Evolutionary conservation across 108 stramenopile genomes (phyloP).

Genomic region (Fistulifera pelliculosa): DNA sequence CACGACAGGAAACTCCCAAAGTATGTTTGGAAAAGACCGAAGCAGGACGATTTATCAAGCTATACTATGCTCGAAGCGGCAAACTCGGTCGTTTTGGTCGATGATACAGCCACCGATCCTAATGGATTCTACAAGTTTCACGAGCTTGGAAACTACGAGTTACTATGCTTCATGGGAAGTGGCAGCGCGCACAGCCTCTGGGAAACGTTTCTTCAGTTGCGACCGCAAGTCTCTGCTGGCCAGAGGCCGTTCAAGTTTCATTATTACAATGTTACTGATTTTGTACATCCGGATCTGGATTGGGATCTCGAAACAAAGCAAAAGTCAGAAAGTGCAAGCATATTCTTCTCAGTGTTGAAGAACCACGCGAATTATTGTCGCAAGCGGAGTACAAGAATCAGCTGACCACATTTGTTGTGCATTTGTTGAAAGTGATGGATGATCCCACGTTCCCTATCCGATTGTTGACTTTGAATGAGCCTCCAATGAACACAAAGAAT

Average conservation of each 20-base stretch:
- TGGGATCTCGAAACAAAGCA: slow-evolving; percentile 18
- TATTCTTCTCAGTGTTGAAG: slow-evolving; percentile 28
- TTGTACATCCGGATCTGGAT: slow-evolving; percentile 22
- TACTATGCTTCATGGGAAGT: slow-evolving; percentile 50
- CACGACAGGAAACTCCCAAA: not conserved
- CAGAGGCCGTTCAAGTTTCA: slow-evolving; percentile 58
- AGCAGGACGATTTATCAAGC: not conserved
- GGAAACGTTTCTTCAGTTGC: slow-evolving; percentile 20
- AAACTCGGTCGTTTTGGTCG: slow-evolving; percentile 6
- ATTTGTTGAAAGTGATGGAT: slow-evolving; percentile 32
- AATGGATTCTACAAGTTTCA: slow-evolving; percentile 21
- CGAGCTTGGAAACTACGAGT: slow-evolving; percentile 38
- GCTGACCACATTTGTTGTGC: slow-evolving; percentile 28
- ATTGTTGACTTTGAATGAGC: slow-evolving; percentile 24
- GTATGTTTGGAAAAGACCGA: not conserved
- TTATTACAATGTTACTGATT: slow-evolving; percentile 12
- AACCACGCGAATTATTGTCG: slow-evolving; percentile 6
- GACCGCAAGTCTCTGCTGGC: slow-evolving; percentile 7
- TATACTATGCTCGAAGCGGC: slow-evolving; percentile 10
- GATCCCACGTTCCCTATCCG: slow-evolving; percentile 45
- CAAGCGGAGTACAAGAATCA: slow-evolving; percentile 20
- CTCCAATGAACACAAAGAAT: slow-evolving; percentile 19
- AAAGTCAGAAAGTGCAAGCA: slow-evolving; percentile 46
- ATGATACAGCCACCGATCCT: slow-evolving; percentile 7
- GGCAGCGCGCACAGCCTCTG: slow-evolving; percentile 14